These are phyloP conservation scores for Trametes sanguinea DNA, from an alignment of 768 basidiomycete species.

Conservation along the genomic window DNA sequence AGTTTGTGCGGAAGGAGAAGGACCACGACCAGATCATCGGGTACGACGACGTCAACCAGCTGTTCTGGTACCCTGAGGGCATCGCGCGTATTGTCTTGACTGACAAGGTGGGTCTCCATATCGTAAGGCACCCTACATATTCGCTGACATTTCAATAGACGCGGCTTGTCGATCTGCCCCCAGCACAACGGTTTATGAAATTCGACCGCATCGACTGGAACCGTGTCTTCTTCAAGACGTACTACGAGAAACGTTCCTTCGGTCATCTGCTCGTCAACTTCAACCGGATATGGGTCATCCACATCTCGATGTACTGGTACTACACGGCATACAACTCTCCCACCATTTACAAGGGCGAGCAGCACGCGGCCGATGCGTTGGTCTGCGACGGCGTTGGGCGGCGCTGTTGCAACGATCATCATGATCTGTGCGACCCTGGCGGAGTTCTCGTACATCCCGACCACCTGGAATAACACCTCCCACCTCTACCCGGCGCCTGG, in stretches of 20 bases:
- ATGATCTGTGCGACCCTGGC: conserved; percentile 93
- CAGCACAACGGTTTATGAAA: conserved; percentile 93
- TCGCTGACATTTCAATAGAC: conserved; percentile 48
- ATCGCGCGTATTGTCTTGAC: conserved; percentile 87
- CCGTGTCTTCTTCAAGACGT: conserved; percentile 97
- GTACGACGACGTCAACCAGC: conserved; percentile 98
- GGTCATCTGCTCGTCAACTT: conserved; percentile 98
- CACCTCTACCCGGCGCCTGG: conserved; percentile 88
- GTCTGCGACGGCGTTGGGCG: conserved; percentile 93
- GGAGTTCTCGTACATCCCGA: conserved; percentile 97
- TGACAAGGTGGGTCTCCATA: conserved; percentile 67
- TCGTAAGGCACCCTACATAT: neutral
- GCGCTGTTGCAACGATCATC: conserved; percentile 93
- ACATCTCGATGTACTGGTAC: conserved; percentile 92
- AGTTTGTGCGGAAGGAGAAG: conserved; percentile 88
- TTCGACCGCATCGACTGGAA: conserved; percentile 98
- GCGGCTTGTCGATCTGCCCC: conserved; percentile 87
- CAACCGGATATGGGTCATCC: conserved; percentile 99
- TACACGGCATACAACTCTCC: conserved; percentile 96
- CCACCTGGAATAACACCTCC: conserved; percentile 98
- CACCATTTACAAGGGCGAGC: conserved; percentile 67
- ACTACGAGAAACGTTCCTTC: conserved; percentile 96
- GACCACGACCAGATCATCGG: conserved; percentile 96
- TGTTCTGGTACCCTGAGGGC: conserved; percentile 99
- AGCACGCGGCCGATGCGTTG: conserved; percentile 84